Evolutionary conservation across 2,329 filamentous ascomycete species (phyloP), one percentile per base, ranked within the genome.

Genomic region (Fusarium citri): DNA sequence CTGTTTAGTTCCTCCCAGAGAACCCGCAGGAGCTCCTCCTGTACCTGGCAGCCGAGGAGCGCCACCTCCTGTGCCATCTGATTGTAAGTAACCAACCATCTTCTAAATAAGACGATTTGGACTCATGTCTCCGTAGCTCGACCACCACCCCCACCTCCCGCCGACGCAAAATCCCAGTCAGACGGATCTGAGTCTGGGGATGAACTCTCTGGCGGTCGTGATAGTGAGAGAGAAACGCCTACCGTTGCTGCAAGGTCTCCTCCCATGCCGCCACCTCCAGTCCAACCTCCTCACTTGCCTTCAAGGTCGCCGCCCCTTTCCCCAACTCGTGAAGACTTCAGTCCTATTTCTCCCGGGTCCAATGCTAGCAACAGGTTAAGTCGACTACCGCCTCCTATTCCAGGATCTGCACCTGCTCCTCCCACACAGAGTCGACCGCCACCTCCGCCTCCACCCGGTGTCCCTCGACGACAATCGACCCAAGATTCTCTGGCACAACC

Each of bases 101-200:
- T 51, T 25, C n/a, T 2, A 54, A 28, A n/a, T 5, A 37, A 53
- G 74, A 70, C 51, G 74, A 68, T 79, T 81, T 69, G 76, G 58
- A 53, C 56, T 74, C 6, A 75, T 51, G 11, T 15, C 9, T 22
- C 15, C 22, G 7, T 73, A 94, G 91, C 88, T 73, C 91, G 91
- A 50, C 88, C 91, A 47, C 83, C 85, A 3, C 88, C 87, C 50
- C 83, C 83, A 42, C 84, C 87, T 53, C 82, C 87, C 41, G 81
- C 85, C 37, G 83, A 83, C 45, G 77, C 87, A 18, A 84, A 86
- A 49, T 92, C 92, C 42, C 90, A 89, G 47, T 93, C 90, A 61
- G 87, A 91, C 65, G 94, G 94, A 30, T 97, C 94, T 3, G 93
- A 92, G 77, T 96, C 94, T 45, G 94, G 97, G 73, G 94, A 98